Evolutionary conservation across 1,139 yeast genomes (phyloP), one percentile per base, ranked within the genome.

Genomic region (Pneumocystis jirovecii): DNA sequence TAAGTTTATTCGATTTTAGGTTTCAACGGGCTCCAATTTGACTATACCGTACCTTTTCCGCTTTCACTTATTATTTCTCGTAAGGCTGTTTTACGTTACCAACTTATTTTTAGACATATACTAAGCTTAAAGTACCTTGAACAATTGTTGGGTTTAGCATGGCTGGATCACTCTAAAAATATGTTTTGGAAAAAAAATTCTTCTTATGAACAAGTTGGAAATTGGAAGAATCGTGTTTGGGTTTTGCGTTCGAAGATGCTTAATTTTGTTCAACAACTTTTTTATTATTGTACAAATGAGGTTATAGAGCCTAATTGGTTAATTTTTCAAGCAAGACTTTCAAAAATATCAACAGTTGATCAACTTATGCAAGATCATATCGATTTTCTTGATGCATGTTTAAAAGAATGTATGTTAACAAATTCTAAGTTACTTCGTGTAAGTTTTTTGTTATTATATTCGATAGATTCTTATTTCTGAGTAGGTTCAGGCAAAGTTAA

Each of bases 21-120:
- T 17, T 77, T 83, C 7, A 82, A 85, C 70, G 83, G 83, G 61
- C 74, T 90, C 17, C 87, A 85, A 69, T 77, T 90, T 60, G 87
- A 88, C 65, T 74, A 89, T 45, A 78, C 81, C 37, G 78, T 91
- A 29, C 96, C 97, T 6, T 95, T 89, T 72, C 99, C 99, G 0
- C 76, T 90, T 63, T 89, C 90, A 69, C 78, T 91, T 57, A 79
- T 93, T 0, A 76, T 90, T 2, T 84, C 87, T 35, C 82, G 85
- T 67, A 86, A 89, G 61, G 83, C 86, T 40, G 79, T 89, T 44
- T 81, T 85, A 63, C 90, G 95, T 68, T 90, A 87, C 72, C 96
- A 91, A 73, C 78, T 89, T 42, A 76, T 90, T 66, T 89, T 88
- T 71, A 83, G 96, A 69, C 85, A 88, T 69, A 78, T 88, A 61